Conservation (phyloP, 768 basidiomycete species). For the Boletus eberwhitei region DNA sequence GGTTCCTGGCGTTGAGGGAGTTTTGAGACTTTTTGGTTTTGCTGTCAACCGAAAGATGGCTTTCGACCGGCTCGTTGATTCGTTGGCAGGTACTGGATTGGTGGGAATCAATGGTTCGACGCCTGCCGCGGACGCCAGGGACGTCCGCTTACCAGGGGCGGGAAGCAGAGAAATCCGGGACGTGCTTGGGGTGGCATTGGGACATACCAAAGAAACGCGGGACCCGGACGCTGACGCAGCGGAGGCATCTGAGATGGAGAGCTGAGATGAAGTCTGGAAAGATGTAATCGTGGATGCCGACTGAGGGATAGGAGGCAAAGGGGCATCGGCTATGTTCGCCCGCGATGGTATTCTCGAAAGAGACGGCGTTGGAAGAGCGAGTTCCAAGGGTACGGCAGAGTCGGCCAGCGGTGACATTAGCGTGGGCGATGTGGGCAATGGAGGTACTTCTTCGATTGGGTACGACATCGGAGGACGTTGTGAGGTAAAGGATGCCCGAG, state of each 20-base stretch:
- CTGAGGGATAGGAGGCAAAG: constrained; percentile 28
- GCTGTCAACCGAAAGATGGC: constrained; percentile 30
- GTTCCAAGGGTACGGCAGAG: neutral
- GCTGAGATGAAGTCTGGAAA: constrained; percentile 20
- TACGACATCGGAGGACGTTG: constrained; percentile 22
- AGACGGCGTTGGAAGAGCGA: neutral
- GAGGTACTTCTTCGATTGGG: constrained; percentile 24
- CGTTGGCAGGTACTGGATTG: neutral
- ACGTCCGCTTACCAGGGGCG: constrained; percentile 25
- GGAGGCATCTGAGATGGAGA: constrained; percentile 17
- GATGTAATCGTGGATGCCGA: constrained; percentile 28
- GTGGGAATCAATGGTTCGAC: constrained; percentile 15
- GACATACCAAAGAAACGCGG: constrained; percentile 11
- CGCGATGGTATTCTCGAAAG: constrained; percentile 26
- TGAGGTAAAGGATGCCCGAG: constrained; percentile 28
- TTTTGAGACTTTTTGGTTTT: constrained; percentile 25
- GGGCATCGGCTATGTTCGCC: constrained; percentile 1
- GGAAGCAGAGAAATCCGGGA: constrained; percentile 27
- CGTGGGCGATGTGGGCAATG: constrained; percentile 27
- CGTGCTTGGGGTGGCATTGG: neutral
- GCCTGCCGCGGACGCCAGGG: constrained; percentile 23
- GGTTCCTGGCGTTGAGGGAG: constrained; percentile 2
- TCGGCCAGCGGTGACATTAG: constrained; percentile 7
- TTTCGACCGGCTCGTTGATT: constrained; percentile 18
- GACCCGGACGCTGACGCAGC: constrained; percentile 18